Base-by-base conservation (phyloP, 2,329 filamentous ascomycete genomes). In the Colletotrichum endophyticum region DNA sequence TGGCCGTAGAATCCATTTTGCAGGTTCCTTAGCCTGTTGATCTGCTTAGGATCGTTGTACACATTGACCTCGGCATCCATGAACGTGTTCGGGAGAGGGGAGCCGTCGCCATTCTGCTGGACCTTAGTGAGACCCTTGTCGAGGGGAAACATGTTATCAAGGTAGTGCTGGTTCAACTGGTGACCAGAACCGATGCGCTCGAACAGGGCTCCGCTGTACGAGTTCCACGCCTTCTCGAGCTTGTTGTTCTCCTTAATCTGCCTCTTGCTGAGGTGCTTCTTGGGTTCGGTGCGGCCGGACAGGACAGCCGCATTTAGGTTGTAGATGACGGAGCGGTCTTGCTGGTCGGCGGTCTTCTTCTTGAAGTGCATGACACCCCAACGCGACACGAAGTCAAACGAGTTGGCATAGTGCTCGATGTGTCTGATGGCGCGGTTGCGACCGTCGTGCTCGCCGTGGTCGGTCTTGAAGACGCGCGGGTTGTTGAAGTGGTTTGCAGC, bases 401-500 rank as follows among this genome's bases (percentile, higher is more conserved):
- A 90, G 81, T 96, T 94, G 4, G 93, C 93, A 80, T 96, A 97
- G 83, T 97, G 95, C 84, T 97, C 95, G 53, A 97, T 93, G 78
- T 96, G 89, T 8, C 90, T 88, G 68, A 96, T 92, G 4, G 90
- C 90, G 56, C 87, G 85, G 77, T 88, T 86, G 7, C 87, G 84
- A 11, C 87, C 83, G 2, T 57, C 34, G 5, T 19, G 8, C 22
- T 57, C 22, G 30, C 70, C 64, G n/a, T 82, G 74, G 22, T 85
- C 83, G 5, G 79, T 79, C 77, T 91, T 89, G 2, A 87, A 88
- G 1, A 84, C 80, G 72, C 89, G 88, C 0, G 94, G 95, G 78
- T 95, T 95, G 83, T 96, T 96, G 86, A 95, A 96, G 83, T 96
- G 94, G 80, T 95, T 95, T 1, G 95, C 93, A 0, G 94, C 94